Conservation (phyloP, 768 basidiomycete genomes). For the Auricularia sp. region DNA sequence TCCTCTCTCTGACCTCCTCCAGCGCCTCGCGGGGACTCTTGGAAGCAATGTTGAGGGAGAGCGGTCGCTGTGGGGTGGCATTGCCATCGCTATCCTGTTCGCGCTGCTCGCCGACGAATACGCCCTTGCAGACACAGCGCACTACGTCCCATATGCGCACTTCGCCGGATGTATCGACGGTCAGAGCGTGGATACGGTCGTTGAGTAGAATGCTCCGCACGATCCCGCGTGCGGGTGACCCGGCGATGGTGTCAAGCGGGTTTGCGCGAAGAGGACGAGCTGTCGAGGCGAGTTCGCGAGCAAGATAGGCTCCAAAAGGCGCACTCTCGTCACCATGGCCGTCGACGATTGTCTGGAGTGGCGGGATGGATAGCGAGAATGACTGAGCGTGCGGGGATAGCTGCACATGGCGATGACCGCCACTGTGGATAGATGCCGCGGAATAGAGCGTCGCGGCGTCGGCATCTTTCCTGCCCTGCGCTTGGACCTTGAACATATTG, state of each 20-base stretch:
- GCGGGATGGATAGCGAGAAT: not conserved
- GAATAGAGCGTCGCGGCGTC: conserved; percentile 82
- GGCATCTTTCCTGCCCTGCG: conserved; percentile 37
- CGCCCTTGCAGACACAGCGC: conserved; percentile 62
- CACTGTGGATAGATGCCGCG: conserved; percentile 44
- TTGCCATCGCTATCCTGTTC: conserved; percentile 29
- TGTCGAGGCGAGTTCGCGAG: conserved; percentile 70
- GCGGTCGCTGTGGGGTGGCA: not conserved
- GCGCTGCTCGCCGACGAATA: conserved; percentile 53
- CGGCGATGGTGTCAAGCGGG: conserved; percentile 65
- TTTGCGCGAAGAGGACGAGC: conserved; percentile 45
- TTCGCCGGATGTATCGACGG: conserved; percentile 80
- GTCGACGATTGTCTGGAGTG: not conserved
- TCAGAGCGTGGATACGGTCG: conserved; percentile 82
- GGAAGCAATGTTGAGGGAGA: not conserved
- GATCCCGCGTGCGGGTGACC: conserved; percentile 57
- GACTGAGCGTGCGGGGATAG: not conserved
- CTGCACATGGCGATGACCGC: not conserved
- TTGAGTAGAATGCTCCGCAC: conserved; percentile 76
- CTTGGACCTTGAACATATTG: not conserved
- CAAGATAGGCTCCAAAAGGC: not conserved
- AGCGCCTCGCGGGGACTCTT: conserved; percentile 69
- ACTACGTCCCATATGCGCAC: conserved; percentile 92
- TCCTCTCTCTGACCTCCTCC: conserved; percentile 77
- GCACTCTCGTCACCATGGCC: not conserved